Evolutionary conservation across 352 stramenopile species (phyloP).

Genomic region (Ochromonadaceae sp.): DNA sequence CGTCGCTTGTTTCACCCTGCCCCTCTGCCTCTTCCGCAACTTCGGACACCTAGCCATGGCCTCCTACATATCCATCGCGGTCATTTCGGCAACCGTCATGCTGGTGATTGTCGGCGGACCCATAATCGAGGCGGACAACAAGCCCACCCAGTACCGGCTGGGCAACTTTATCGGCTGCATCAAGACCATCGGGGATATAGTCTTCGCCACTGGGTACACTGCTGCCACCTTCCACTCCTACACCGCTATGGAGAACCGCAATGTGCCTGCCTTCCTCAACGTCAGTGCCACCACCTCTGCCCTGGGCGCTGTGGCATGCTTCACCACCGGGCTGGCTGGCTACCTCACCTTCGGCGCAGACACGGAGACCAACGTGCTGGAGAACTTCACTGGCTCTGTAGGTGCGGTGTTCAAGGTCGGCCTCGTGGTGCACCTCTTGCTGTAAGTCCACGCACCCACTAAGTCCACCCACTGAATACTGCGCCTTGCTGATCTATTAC

Average conservation of each 20-base stretch:
- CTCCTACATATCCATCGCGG: not conserved
- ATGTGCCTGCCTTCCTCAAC: not conserved
- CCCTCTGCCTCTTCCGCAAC: not conserved
- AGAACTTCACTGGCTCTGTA: not conserved
- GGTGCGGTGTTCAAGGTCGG: not conserved
- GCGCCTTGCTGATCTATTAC: not conserved
- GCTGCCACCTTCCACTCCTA: constrained; percentile 9
- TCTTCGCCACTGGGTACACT: not conserved
- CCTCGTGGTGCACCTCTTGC: not conserved
- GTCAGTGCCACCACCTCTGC: not conserved
- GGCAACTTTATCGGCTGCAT: not conserved
- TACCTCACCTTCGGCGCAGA: no score
- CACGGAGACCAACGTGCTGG: no score
- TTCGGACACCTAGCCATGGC: constrained; percentile 7
- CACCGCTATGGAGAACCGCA: not conserved
- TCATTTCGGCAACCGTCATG: not conserved
- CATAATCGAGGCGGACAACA: not conserved
- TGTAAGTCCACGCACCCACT: not conserved
- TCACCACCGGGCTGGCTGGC: no score
- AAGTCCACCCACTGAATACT: no score
- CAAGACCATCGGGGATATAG: not conserved
- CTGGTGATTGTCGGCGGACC: constrained; percentile 6
- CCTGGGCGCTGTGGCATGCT: no score
- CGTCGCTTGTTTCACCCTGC: not conserved
- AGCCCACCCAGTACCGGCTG: not conserved